Evolutionary conservation across 1,284 basidiomycete species (phyloP), one percentile per base, ranked within the genome.

Genomic region (Porodaedalea pini): DNA sequence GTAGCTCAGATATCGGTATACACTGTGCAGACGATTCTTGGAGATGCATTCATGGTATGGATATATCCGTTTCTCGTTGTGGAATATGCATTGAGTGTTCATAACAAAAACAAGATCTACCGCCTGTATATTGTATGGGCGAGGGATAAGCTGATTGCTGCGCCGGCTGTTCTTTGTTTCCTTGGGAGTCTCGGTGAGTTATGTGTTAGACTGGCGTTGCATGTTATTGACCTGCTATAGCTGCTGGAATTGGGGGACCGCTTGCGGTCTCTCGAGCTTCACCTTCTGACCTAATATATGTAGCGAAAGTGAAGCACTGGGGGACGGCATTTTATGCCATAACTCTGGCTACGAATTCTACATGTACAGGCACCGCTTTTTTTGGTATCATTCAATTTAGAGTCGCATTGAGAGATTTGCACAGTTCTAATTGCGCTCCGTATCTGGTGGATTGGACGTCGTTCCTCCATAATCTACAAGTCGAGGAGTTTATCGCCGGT

Each of bases 371-470:
- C 57, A 41, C 15, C 10, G 8, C 5, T 48, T 50, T 5, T 10
- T 29, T 17, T 50, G 29, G 11, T 31, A 17, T 41, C 0, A 34
- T 53, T 3, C n/a, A 23, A 17, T 53, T 52, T 34, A 21, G 34
- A 21, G 13, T 23, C 4, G 17, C 52, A 5, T 37, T 32, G 54
- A 29, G 19, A 17, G 44, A 23, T 10, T 58, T 29, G 25, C 29
- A 32, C 11, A 74, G 73, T 60, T 15, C 68, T 74, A 4, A 66
- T 73, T 23, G 73, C 72, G 7, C 62, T 63, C 19, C 66, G 70
- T 11, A 73, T 76, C n/a, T 74, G 72, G 70, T 60, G 61, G 44
- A 31, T 64, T 71, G 54, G 69, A 71, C 31, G 39, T 45, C 64
- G 67, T 23, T 47, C 39, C 1, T 19, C 31, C 17, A 48, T 63